A percentile compares a stretch with the other conserved stretches of the same genome.
These are phyloP conservation scores for Candida pseudofarinosa DNA, from an alignment of 805 yeast species.

Conservation along the genomic window DNA sequence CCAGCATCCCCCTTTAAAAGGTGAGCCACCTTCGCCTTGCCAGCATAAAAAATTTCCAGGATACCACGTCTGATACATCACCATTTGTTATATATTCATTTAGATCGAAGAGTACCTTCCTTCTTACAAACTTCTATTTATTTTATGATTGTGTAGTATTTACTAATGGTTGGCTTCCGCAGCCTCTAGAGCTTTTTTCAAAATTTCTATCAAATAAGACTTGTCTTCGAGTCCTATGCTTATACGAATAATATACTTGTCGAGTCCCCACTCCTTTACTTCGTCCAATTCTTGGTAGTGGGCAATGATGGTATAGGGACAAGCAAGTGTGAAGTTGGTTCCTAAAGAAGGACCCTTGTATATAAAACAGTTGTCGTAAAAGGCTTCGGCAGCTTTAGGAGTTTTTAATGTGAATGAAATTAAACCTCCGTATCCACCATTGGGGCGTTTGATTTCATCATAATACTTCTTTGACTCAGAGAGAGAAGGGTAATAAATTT, in stretches of 20 bases:
- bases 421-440: conserved; percentile 88
- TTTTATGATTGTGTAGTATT: neutral
- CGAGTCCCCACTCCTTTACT: conserved; percentile 79
- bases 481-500: conserved; percentile 69
- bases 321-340: conserved; percentile 82
- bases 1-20: conserved; percentile 38
- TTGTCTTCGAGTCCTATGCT: conserved; percentile 83
- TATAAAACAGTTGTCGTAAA: conserved; percentile 64
- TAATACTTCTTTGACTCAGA: conserved; percentile 56
- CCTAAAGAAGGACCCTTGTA: conserved; percentile 92
- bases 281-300: conserved; percentile 80
- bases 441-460: conserved; percentile 60
- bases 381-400: conserved; percentile 61
- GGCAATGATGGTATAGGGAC: conserved; percentile 86
- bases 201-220: conserved; percentile 47
- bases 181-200: conserved; percentile 49
- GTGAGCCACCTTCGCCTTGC: conserved; percentile 53
- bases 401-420: conserved; percentile 68
- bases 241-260: conserved; percentile 68
- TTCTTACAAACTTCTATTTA: too few species aligned
- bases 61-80: neutral
- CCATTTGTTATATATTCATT: too few species aligned
- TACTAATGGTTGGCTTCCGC: conserved; percentile 17
- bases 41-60: conserved; percentile 23
- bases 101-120: too few species aligned